A percentile compares a stretch with the other conserved stretches of the same genome.
These are phyloP conservation scores for Hamamelis virginiana DNA, from an alignment of 164 flowering plant species.

Conservation along the genomic window DNA sequence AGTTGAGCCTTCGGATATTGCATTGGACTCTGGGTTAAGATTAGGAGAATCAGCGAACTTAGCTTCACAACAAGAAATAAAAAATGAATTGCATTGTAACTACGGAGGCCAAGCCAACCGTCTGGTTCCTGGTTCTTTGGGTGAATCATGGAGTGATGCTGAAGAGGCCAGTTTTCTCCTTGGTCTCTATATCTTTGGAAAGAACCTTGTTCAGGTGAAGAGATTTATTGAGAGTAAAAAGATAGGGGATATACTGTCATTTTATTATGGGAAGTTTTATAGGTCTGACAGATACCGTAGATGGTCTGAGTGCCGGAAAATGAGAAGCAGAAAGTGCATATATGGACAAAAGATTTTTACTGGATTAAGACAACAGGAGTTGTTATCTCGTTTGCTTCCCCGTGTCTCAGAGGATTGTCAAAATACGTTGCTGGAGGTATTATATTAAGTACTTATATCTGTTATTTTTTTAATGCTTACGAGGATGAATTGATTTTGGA, in stretches of 20 bases:
- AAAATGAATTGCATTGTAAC: constrained; percentile 4
- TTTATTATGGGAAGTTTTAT: constrained; percentile 83
- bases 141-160: constrained; percentile 54
- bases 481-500: constrained; percentile 1
- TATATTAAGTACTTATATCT: not conserved
- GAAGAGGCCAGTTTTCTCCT: constrained; percentile 71
- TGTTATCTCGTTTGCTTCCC: constrained; percentile 63
- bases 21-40: constrained; percentile 5
- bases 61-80: constrained; percentile 6
- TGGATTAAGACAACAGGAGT: constrained; percentile 79
- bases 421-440: constrained; percentile 63
- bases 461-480: not conserved
- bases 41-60: constrained; percentile 5
- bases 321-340: constrained; percentile 52
- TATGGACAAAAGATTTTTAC: constrained; percentile 67
- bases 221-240: constrained; percentile 58
- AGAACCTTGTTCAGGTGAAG: constrained; percentile 63
- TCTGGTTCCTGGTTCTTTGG: constrained; percentile 48
- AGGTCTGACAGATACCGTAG: constrained; percentile 45
- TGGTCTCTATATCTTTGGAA: constrained; percentile 85
- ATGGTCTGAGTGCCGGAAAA: constrained; percentile 72
- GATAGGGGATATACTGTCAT: constrained; percentile 64
- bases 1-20: constrained; percentile 15
- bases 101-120: constrained; percentile 8
- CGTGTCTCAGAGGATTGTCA: constrained; percentile 46